Evolutionary conservation across 768 basidiomycete genomes (phyloP).

Genomic region (Clathrus columnatus): DNA sequence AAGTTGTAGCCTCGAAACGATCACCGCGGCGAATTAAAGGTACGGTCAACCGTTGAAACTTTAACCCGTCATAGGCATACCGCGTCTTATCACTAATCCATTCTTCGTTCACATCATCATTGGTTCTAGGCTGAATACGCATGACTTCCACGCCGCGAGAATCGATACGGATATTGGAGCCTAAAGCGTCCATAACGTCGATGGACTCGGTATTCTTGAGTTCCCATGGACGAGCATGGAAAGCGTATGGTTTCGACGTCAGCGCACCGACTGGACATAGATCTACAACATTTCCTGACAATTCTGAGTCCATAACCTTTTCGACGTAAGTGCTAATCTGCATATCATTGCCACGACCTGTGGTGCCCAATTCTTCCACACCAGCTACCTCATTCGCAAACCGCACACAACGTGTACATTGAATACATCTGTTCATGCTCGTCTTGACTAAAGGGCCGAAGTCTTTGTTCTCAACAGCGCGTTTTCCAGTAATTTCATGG

Average conservation of each 20-base stretch:
- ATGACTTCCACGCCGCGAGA: conserved; percentile 94
- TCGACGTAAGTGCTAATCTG: conserved; percentile 98
- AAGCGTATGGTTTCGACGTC: conserved; percentile 97
- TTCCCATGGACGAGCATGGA: conserved; percentile 97
- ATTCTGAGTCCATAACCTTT: conserved; percentile 94
- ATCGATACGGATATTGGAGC: conserved; percentile 94
- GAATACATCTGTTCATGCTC: conserved; percentile 97
- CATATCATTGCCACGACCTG: conserved; percentile 95
- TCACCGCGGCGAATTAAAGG: conserved; percentile 89
- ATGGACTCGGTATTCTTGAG: conserved; percentile 96
- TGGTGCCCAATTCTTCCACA: conserved; percentile 94
- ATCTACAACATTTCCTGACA: conserved; percentile 95
- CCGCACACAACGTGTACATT: conserved; percentile 97
- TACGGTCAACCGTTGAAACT: conserved; percentile 89
- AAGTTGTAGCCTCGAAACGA: conserved; percentile 80
- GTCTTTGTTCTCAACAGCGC: conserved; percentile 97
- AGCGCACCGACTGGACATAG: conserved; percentile 97
- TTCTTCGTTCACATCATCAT: conserved; percentile 98
- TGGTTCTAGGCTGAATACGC: conserved; percentile 92
- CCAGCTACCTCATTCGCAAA: conserved; percentile 99
- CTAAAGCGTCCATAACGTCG: conserved; percentile 91
- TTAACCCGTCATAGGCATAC: conserved; percentile 91
- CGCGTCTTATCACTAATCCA: conserved; percentile 99
- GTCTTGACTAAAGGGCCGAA: conserved; percentile 97
- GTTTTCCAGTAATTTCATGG: conserved; percentile 97